Conservation (phyloP, 495 filamentous ascomycete species). For the Xylaria intraflava region DNA sequence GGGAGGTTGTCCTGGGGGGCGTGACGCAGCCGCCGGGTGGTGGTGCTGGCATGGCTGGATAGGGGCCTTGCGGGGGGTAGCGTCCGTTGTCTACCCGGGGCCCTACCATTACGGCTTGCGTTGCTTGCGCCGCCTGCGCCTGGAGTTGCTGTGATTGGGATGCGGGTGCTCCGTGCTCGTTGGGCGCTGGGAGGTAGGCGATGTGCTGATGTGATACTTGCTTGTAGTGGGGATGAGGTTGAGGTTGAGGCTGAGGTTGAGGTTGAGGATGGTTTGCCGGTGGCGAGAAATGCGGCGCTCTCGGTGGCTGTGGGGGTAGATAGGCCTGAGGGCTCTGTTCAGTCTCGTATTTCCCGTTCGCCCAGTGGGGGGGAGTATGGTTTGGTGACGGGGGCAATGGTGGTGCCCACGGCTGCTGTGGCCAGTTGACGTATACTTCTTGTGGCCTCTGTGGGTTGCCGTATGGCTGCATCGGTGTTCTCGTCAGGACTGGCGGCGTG, state of each 20-base stretch:
- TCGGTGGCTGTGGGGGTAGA: slow-evolving; percentile 19
- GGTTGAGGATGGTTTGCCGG: slow-evolving; percentile 20
- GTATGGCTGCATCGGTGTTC: slow-evolving; percentile 44
- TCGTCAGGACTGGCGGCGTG: slow-evolving; percentile 43
- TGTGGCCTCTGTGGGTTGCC: slow-evolving; percentile 39
- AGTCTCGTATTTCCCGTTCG: slow-evolving; percentile 12
- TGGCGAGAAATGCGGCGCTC: slow-evolving; percentile 21
- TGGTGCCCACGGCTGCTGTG: slow-evolving; percentile 35
- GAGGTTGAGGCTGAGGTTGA: slow-evolving; percentile 4
- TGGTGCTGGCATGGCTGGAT: slow-evolving; percentile 20
- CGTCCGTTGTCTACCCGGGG: slow-evolving; percentile 20
- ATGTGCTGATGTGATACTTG: slow-evolving; percentile 15
- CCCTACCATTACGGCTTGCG: slow-evolving; percentile 32
- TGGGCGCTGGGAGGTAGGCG: slow-evolving; percentile 7
- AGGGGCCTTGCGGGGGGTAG: slow-evolving; percentile 26
- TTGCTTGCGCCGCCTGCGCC: slow-evolving; percentile 20
- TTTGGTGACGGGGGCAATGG: slow-evolving; percentile 59
- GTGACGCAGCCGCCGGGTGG: too few species aligned
- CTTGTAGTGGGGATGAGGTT: slow-evolving; percentile 12
- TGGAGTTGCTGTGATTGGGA: slow-evolving; percentile 36
- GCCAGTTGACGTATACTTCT: slow-evolving; percentile 30
- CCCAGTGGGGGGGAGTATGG: slow-evolving; percentile 28
- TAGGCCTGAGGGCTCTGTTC: slow-evolving; percentile 16
- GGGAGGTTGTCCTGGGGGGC: slow-evolving; percentile 24
- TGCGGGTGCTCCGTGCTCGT: slow-evolving; percentile 19